Conservation (phyloP, 2,329 filamentous ascomycete genomes). For the Xylariaceae sp. region DNA sequence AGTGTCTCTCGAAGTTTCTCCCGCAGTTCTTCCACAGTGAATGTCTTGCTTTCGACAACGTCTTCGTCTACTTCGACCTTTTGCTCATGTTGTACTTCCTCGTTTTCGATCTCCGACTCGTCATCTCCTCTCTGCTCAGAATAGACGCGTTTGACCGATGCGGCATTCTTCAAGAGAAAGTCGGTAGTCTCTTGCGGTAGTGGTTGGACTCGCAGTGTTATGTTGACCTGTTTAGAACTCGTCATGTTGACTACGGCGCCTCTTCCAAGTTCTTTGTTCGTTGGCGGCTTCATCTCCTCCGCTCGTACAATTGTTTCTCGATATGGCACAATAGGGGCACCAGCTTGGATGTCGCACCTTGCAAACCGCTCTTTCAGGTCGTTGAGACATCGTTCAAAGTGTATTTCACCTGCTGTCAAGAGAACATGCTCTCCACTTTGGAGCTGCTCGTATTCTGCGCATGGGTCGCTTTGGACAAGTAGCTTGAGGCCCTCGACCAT, state of each 20-base stretch:
- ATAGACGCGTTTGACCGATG: slow-evolving; percentile 75
- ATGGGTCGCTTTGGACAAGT: slow-evolving; percentile 91
- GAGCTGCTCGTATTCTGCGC: slow-evolving; percentile 91
- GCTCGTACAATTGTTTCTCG: slow-evolving; percentile 84
- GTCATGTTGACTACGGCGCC: slow-evolving; percentile 74
- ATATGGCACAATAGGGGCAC: slow-evolving; percentile 92
- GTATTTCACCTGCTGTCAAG: slow-evolving; percentile 87
- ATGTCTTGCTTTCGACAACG: slow-evolving; percentile 53
- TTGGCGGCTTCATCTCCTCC: slow-evolving; percentile 87
- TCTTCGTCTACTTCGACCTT: slow-evolving; percentile 52
- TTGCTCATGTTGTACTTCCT: slow-evolving; percentile 35
- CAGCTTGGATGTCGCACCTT: slow-evolving; percentile 88
- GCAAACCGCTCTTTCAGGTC: slow-evolving; percentile 92
- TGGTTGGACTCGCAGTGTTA: slow-evolving; percentile 74
- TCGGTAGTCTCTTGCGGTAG: slow-evolving; percentile 75
- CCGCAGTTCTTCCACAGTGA: slow-evolving; percentile 75
- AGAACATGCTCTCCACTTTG: slow-evolving; percentile 93
- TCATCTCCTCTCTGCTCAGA: slow-evolving; percentile 59
- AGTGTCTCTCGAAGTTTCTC: slow-evolving; percentile 66
- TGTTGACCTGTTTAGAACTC: slow-evolving; percentile 78
- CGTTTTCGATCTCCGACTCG: slow-evolving; percentile 29
- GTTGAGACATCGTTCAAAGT: slow-evolving; percentile 89
- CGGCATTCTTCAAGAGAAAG: slow-evolving; percentile 76
- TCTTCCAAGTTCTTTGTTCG: slow-evolving; percentile 79
- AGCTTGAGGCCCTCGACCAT: slow-evolving; percentile 87